Evolutionary conservation across 1,139 yeast genomes (phyloP).

Genomic region (Taphrina populina): DNA sequence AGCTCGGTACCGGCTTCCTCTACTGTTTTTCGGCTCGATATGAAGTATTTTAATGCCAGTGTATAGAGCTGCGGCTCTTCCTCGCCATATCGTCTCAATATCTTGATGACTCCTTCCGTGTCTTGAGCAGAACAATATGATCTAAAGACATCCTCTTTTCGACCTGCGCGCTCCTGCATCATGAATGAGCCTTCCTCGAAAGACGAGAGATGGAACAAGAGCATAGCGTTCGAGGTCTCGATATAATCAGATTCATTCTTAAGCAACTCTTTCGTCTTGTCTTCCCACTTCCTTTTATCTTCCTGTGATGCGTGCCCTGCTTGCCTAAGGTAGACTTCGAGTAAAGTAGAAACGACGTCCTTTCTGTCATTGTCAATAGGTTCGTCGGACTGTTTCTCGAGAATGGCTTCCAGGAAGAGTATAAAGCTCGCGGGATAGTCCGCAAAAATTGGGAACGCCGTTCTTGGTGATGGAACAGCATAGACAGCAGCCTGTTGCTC

Average conservation of each 20-base stretch:
- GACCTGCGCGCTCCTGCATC: constrained; percentile 51
- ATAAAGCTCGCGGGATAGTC: constrained; percentile 85
- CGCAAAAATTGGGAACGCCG: constrained; percentile 81
- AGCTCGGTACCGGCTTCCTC: constrained; percentile 56
- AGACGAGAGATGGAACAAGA: constrained; percentile 40
- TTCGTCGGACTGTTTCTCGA: constrained; percentile 35
- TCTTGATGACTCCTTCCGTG: constrained; percentile 56
- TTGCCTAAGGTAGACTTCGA: constrained; percentile 73
- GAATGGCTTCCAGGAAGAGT: constrained; percentile 87
- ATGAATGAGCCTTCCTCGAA: constrained; percentile 42
- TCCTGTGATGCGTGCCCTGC: constrained; percentile 50
- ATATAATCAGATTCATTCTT: constrained; percentile 46
- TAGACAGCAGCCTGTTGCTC: constrained; percentile 28
- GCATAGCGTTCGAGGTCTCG: constrained; percentile 40
- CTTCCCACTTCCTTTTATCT: constrained; percentile 56
- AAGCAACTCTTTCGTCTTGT: constrained; percentile 61
- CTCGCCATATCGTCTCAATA: constrained; percentile 61
- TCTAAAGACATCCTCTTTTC: constrained; percentile 65
- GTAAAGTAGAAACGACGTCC: constrained; percentile 72
- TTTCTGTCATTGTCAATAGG: constrained; percentile 53
- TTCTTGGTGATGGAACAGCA: constrained; percentile 73
- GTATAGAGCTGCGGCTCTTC: constrained; percentile 65
- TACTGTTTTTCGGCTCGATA: constrained; percentile 58
- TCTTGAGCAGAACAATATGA: constrained; percentile 61
- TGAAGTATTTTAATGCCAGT: constrained; percentile 63